These are phyloP conservation scores for Tricholoma furcatifolium DNA, from an alignment of 768 basidiomycete species.

Conservation along the genomic window DNA sequence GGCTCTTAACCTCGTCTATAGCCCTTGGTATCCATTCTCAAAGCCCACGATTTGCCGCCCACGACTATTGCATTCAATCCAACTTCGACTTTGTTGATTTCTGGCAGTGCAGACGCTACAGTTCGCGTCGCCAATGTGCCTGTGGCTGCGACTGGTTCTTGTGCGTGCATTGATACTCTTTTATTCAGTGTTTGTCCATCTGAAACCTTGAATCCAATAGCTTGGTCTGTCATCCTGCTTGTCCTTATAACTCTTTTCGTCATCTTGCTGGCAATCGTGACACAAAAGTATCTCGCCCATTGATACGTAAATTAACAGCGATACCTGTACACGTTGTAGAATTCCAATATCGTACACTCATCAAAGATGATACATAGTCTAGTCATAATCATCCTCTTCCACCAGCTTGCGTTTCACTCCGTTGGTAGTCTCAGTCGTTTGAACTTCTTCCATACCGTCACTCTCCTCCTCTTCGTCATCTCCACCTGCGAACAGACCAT, in stretches of 20 bases:
- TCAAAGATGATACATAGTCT: constrained; percentile 19
- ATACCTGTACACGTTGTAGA: constrained; percentile 6
- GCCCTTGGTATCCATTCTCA: constrained; percentile 86
- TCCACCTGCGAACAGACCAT: constrained; percentile 74
- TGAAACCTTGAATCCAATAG: constrained; percentile 5
- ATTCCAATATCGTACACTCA: constrained; percentile 14
- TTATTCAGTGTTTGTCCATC: not conserved
- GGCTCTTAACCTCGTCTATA: constrained; percentile 27
- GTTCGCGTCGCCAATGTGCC: constrained; percentile 81
- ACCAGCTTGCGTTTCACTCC: constrained; percentile 78
- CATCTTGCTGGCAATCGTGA: constrained; percentile 40
- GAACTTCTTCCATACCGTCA: constrained; percentile 80
- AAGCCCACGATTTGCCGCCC: constrained; percentile 93
- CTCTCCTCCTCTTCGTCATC: constrained; percentile 77
- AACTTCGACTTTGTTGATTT: constrained; percentile 73
- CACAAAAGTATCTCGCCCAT: constrained; percentile 25
- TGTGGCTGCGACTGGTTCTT: constrained; percentile 43
- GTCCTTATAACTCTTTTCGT: constrained; percentile 42
- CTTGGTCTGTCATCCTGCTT: constrained; percentile 30
- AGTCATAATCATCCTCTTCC: constrained; percentile 88
- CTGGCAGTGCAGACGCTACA: constrained; percentile 89
- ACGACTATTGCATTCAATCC: constrained; percentile 91
- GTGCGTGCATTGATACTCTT: constrained; percentile 37
- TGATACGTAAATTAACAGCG: constrained; percentile 10
- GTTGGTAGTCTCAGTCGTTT: constrained; percentile 46